A percentile compares a stretch with the other conserved stretches of the same genome.
Conservation (phyloP, 805 yeast species). For the Candida rishiriensis region DNA sequence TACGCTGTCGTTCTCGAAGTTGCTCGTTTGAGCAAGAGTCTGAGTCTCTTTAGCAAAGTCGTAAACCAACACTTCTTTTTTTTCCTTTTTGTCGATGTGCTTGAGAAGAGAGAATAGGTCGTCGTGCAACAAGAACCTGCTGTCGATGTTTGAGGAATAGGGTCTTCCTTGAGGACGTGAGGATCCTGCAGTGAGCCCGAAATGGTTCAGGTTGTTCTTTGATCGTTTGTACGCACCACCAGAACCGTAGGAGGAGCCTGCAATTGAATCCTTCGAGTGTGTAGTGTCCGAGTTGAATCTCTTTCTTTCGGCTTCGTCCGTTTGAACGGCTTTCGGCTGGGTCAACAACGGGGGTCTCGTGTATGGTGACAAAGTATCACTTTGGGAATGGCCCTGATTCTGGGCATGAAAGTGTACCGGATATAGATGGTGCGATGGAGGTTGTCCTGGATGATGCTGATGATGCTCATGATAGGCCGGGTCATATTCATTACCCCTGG, state of each 20-base stretch:
- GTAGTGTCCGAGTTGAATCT: conserved; percentile 4
- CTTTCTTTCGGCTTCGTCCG: conserved; percentile 4
- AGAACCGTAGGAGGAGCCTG: conserved; percentile 24
- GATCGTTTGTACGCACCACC: conserved; percentile 23
- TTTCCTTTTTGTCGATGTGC: conserved; percentile 21
- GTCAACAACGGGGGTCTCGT: background rate
- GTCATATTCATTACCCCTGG: too few species aligned
- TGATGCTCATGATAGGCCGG: too few species aligned
- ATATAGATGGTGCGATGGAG: too few species aligned
- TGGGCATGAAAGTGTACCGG: too few species aligned
- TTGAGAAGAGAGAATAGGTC: conserved; percentile 20
- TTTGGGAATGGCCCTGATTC: too few species aligned
- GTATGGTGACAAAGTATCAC: too few species aligned
- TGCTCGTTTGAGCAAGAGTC: background rate
- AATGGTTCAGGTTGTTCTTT: conserved; percentile 3
- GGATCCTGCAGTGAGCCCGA: background rate
- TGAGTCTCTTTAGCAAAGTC: conserved; percentile 9
- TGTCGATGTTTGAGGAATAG: conserved; percentile 24
- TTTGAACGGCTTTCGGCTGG: background rate
- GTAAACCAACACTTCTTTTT: conserved; percentile 15
- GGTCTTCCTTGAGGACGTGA: conserved; percentile 34
- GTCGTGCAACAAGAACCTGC: conserved; percentile 27
- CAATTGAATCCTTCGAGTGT: conserved; percentile 16
- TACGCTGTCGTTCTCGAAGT: background rate
- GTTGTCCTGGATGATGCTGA: too few species aligned